These are phyloP conservation scores for Waitea zeae DNA, from an alignment of 1,284 basidiomycete species.

Conservation along the genomic window DNA sequence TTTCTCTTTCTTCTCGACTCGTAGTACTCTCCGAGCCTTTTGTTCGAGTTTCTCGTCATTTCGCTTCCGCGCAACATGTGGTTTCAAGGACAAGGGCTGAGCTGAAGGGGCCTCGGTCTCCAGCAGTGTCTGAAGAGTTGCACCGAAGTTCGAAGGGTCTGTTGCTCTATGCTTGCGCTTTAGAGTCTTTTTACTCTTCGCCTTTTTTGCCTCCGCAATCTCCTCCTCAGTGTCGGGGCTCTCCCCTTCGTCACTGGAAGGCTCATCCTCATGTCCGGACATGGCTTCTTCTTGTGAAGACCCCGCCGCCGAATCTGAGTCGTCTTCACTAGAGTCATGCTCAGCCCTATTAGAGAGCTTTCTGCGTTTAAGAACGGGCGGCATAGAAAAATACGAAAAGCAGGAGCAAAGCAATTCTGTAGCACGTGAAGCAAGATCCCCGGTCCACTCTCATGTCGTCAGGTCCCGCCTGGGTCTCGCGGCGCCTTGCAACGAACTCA, in stretches of 20 bases:
- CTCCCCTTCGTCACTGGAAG: constrained; percentile 13
- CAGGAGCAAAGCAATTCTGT: neutral
- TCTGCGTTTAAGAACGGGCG: neutral
- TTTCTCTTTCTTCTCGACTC: constrained; percentile 54
- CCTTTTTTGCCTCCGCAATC: constrained; percentile 28
- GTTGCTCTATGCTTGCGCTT: constrained; percentile 71
- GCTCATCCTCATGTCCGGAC: constrained; percentile 5
- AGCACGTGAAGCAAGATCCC: too few species aligned
- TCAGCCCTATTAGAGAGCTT: neutral
- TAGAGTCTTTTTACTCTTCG: constrained; percentile 59
- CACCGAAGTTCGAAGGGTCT: constrained; percentile 53
- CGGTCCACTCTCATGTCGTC: too few species aligned
- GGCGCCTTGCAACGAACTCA: too few species aligned
- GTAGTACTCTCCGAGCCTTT: constrained; percentile 49
- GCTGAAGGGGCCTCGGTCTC: constrained; percentile 47
- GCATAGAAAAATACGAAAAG: neutral
- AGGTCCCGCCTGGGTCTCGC: too few species aligned
- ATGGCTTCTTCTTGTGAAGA: neutral
- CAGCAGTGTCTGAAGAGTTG: constrained; percentile 50
- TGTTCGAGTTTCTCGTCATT: constrained; percentile 59
- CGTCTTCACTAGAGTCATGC: constrained; percentile 2
- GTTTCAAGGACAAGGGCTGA: constrained; percentile 58
- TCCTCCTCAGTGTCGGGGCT: constrained; percentile 42
- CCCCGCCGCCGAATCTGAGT: constrained; percentile 2
- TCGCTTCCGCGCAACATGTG: constrained; percentile 43